Base-by-base conservation (phyloP, 2,329 filamentous ascomycete genomes). In the Magnaporthiopsis incrustans region DNA sequence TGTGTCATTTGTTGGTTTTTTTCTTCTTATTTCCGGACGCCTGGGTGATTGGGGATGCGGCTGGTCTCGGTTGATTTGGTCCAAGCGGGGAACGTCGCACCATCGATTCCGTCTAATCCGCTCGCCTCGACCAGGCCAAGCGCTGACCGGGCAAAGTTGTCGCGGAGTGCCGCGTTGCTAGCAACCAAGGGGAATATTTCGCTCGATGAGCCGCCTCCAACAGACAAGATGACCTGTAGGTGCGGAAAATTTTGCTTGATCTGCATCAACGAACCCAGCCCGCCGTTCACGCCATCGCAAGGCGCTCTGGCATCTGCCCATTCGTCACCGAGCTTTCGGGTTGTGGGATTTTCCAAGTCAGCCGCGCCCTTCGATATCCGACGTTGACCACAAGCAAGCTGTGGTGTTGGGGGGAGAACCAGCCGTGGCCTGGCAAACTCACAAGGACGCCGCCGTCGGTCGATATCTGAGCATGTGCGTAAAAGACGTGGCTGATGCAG, bases 401-500 rank as follows among this genome's bases (percentile, higher is more conserved):
- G 26, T 56, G 7, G 26, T 2, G n/a, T 50, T 59, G 62, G 22
- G 27, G 5, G 5, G 27, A 59, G 27, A 63, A 62, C 12, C 4
- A 3, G 8, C 44, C 44, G 3, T 18, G 15, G 26, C 57, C 11
- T 25, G 33, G 64, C 63, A n/a, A 58, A 81, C 85, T 78, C 77
- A 93, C 90, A 80, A 90, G 89, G 67, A 94, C 85, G 63, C 84
- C 85, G 61, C 91, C 90, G 72, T 92, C 89, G 62, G 82, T 76
- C 67, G 85, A 85, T 58, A 94, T 84, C 76, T 84, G 89, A 65
- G 90, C 90, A 82, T 91, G 93, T 15, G 90, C 89, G 73, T 94
- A 94, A 75, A 92, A 93, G 32, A 93, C 86, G 71, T 92, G 89
- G 68, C 89, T 92, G 70, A 94, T 87, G 70, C 89, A 90, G 68